Evolutionary conservation across 225 moss, liverwort and hornwort species (phyloP), one percentile per base, ranked within the genome.

Genomic region (Pseudisothecium myosuroides): DNA sequence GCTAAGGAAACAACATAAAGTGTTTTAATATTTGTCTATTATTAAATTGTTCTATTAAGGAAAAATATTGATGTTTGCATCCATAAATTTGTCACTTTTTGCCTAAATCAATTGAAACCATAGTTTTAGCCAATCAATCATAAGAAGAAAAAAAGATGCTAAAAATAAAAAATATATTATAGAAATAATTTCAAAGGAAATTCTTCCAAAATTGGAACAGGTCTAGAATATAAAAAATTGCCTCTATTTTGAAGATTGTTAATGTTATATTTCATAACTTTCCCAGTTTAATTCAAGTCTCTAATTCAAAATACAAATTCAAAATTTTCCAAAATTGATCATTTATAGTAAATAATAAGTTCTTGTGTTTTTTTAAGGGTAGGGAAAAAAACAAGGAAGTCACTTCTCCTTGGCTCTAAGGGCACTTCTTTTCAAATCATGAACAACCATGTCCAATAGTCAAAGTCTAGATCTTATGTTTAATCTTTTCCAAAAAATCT

Each of bases 281-380:
- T 73, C 2, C 2, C 1, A 17, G 6, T 11, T 0, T 31, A 11
- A 74, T 29, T 74, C 1, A 10, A 10, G 4, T 19, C 19, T 32
- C 0, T 32, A 0, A 32, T 31, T 20, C 12, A 12, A 76, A 8
- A 12, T 32, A 5, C 0, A 1, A 50, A 76, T 49, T 32, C 32
- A 12, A 4, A 4, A 12, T 7, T 12, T 49, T 34, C 2, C 1
- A 19, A 75, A 49, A 7, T 32, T 12, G 7, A 50, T 21, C 2
- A 32, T 20, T 50, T 12, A 50, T 2, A 1, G 0, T 34, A 34
- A 31, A 47, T 27, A 73, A 28, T 29, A 28, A 28, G 0, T 72
- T 27, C 5, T 10, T 29, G 0, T 17, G 0, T 31, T 74, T 47
- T 31, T 31, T 0, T 0, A 1, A 18, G 0, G 4, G 4, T 28